phyloP scores from a whole-genome alignment of 169 alveolate species.

The Miamiensis avidus region DNA sequence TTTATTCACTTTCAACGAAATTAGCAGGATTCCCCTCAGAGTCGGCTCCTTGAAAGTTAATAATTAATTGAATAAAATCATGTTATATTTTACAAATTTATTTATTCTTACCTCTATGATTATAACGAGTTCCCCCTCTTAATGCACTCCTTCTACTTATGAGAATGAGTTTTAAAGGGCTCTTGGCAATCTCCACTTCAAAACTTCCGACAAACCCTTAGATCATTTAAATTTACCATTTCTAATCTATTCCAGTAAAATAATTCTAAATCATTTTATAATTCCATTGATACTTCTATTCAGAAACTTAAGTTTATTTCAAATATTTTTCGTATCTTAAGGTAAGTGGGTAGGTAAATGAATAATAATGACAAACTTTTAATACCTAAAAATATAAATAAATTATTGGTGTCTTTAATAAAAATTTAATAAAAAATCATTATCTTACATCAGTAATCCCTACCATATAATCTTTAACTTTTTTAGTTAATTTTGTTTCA shows the following conservation, averaged over 20 bases:
- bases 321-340: neutral
- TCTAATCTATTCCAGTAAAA: neutral
- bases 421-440: no score
- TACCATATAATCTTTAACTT: neutral
- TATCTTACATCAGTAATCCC: neutral
- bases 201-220: neutral
- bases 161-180: no score
- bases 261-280: neutral
- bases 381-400: neutral
- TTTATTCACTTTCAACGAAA: conserved; percentile 95
- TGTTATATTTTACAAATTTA: no score
- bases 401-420: no score
- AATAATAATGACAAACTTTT: neutral
- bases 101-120: neutral
- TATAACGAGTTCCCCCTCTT: neutral
- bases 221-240: neutral
- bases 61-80: no score
- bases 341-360: neutral
- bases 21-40: conserved; percentile 95
- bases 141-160: neutral
- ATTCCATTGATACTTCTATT: neutral
- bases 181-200: neutral
- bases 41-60: conserved; percentile 77
- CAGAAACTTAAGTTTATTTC: neutral
- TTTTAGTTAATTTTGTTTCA: neutral